These are phyloP conservation scores for Ustilago vetiveriae DNA, from an alignment of 1,284 basidiomycete species.

Conservation along the genomic window DNA sequence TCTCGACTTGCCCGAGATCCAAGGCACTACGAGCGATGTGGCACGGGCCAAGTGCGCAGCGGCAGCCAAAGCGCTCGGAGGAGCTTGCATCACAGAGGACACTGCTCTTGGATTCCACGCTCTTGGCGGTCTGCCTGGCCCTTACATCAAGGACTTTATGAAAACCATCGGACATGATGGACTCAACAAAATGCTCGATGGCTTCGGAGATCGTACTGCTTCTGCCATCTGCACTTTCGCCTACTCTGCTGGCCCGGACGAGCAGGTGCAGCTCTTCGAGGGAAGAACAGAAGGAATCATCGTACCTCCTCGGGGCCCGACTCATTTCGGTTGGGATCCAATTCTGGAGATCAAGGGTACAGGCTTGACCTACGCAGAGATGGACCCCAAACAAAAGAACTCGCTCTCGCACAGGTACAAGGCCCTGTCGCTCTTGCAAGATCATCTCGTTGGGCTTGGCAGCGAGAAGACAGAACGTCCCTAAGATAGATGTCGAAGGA, in stretches of 20 bases:
- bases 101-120: conserved; percentile 92
- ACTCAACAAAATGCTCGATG: conserved; percentile 83
- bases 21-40: conserved; percentile 90
- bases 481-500: no score
- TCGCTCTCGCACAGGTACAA: conserved; percentile 84
- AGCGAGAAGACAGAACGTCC: no score
- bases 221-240: conserved; percentile 95
- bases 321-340: conserved; percentile 88
- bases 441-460: conserved; percentile 71
- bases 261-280: conserved; percentile 76
- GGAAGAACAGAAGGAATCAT: conserved; percentile 87
- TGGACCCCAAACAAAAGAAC: conserved; percentile 60
- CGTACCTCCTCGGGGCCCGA: conserved; percentile 82
- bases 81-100: conserved; percentile 94
- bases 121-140: conserved; percentile 88
- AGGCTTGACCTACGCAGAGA: conserved; percentile 66
- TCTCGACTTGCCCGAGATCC: conserved; percentile 84
- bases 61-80: conserved; percentile 76
- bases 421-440: conserved; percentile 82
- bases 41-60: conserved; percentile 85
- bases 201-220: conserved; percentile 83
- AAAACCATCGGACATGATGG: conserved; percentile 70
- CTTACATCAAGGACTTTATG: conserved; percentile 86
- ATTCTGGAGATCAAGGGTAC: conserved; percentile 80
- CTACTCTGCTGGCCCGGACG: conserved; percentile 72